These are phyloP conservation scores for Lenwebbia sp. DNA, from an alignment of 345 rosid genomes.

Conservation along the genomic window DNA sequence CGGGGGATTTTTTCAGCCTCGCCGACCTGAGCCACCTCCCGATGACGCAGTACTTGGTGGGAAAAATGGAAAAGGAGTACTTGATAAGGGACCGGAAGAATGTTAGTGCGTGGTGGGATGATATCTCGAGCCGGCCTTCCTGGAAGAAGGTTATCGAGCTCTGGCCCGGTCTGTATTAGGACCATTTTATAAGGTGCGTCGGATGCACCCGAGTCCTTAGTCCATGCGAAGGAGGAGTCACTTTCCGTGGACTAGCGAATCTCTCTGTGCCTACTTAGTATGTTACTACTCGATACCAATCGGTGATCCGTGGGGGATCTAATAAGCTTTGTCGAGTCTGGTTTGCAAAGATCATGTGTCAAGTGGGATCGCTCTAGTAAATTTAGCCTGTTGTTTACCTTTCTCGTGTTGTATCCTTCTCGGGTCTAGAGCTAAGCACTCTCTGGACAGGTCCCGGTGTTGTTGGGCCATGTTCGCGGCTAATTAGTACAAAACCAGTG, in stretches of 20 bases:
- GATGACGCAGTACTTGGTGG: constrained; percentile 45
- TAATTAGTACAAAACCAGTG: not conserved
- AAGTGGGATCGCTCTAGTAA: not conserved
- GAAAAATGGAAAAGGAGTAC: constrained; percentile 32
- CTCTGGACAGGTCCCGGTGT: too few species aligned
- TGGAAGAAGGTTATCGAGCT: constrained; percentile 42
- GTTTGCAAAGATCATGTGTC: not conserved
- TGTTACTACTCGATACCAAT: not conserved
- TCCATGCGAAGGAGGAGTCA: not conserved
- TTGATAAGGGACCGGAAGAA: constrained; percentile 53
- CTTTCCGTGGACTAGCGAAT: not conserved
- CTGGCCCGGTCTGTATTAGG: not conserved
- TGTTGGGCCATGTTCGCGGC: not conserved
- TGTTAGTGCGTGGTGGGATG: constrained; percentile 66
- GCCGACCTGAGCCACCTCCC: constrained; percentile 76
- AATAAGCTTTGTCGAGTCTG: not conserved
- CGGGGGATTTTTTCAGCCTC: constrained; percentile 57
- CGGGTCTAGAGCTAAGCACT: not conserved
- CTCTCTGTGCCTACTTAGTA: not conserved
- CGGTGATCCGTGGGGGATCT: not conserved
- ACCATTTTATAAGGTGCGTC: not conserved
- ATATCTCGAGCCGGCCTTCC: constrained; percentile 52
- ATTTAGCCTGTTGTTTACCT: not conserved
- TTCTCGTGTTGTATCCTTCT: not conserved
- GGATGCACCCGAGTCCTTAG: too few species aligned